Evolutionary conservation across 345 rosid species (phyloP).

Genomic region (Isatis tinctoria): DNA sequence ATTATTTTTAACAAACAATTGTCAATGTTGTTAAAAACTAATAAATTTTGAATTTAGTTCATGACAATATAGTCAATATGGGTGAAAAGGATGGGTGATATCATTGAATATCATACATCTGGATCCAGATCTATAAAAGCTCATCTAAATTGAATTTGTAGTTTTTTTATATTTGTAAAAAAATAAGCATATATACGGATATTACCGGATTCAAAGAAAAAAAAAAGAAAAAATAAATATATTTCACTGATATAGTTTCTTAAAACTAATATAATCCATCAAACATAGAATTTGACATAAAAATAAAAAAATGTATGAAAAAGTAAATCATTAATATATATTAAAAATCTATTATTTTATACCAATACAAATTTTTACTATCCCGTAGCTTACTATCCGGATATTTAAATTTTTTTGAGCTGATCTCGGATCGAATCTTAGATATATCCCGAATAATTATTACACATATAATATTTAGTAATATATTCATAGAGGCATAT

Average conservation of each 20-base stretch:
- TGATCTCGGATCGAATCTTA: not conserved
- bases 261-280: too few species aligned
- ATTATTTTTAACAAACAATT: not conserved
- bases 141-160: too few species aligned
- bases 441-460: not conserved
- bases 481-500: not conserved
- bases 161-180: not conserved
- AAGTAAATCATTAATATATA: too few species aligned
- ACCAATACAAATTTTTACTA: too few species aligned
- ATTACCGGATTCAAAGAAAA: not conserved
- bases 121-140: too few species aligned
- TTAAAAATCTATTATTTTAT: too few species aligned
- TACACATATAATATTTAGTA: not conserved
- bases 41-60: not conserved
- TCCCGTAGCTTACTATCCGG: too few species aligned
- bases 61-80: not conserved
- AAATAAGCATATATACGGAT: not conserved
- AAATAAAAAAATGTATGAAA: too few species aligned
- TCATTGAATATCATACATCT: not conserved
- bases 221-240: too few species aligned
- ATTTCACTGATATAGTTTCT: too few species aligned
- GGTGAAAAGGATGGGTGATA: not conserved
- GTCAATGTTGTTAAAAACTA: not conserved
- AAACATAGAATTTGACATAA: too few species aligned
- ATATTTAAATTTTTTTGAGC: too few species aligned